These are phyloP conservation scores for Cryptococcus deneoformans DNA, from an alignment of 1,284 basidiomycete genomes.

Conservation along the genomic window DNA sequence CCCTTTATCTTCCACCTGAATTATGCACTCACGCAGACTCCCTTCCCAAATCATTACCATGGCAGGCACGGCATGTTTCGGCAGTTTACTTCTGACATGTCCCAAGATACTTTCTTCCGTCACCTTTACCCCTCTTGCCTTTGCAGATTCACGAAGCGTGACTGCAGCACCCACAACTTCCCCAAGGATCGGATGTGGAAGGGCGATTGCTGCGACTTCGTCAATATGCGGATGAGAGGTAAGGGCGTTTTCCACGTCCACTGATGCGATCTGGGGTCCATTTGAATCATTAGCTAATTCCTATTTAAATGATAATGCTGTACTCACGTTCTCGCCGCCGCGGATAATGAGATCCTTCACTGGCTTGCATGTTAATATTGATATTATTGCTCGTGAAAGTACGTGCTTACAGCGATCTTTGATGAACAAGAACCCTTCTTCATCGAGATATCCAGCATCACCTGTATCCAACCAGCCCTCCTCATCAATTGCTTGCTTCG, in stretches of 20 bases:
- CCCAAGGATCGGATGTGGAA: constrained; percentile 35
- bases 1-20: too few species aligned
- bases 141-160: constrained; percentile 14
- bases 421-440: constrained; percentile 38
- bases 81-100: constrained; percentile 13
- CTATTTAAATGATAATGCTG: background rate
- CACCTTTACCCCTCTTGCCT: constrained; percentile 9
- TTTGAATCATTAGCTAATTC: background rate
- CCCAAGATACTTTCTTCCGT: constrained; percentile 17
- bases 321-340: constrained; percentile 43
- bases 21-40: constrained; percentile 25
- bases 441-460: constrained; percentile 36
- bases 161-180: constrained; percentile 39
- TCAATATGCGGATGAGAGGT: constrained; percentile 29
- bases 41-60: constrained; percentile 23
- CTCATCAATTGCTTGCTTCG: constrained; percentile 23
- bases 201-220: constrained; percentile 36
- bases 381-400: background rate
- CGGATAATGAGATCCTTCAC: constrained; percentile 47
- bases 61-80: constrained; percentile 23
- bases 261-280: constrained; percentile 31
- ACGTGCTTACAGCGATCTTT: constrained; percentile 32
- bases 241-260: constrained; percentile 42
- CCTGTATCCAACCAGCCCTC: constrained; percentile 48
- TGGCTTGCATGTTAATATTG: background rate